Evolutionary conservation across 148 eudicot genomes (phyloP).

Genomic region (Rhododendron griersonianum): DNA sequence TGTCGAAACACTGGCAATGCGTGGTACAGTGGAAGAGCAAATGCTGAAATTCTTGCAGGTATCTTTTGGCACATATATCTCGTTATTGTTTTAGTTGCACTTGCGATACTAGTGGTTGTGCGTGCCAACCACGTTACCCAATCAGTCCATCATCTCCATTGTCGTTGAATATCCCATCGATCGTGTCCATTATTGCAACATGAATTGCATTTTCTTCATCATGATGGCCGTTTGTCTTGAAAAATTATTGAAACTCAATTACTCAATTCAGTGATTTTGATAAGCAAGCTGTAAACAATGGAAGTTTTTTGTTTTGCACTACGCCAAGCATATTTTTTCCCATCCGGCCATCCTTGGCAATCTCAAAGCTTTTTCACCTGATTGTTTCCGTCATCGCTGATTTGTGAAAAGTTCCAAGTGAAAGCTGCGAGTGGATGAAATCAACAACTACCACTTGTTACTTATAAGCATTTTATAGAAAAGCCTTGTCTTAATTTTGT

Average conservation of each 20-base stretch:
- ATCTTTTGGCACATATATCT: not conserved
- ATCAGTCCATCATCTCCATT: not conserved
- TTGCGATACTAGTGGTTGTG: not conserved
- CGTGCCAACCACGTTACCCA: not conserved
- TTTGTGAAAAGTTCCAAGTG: not conserved
- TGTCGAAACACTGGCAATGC: slow-evolving; percentile 96
- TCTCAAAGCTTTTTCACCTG: not conserved
- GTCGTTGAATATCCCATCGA: not conserved
- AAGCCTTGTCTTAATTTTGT: not conserved
- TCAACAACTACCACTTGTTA: not conserved
- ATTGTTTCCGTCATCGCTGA: not conserved
- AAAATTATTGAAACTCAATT: not conserved
- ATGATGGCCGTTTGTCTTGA: not conserved
- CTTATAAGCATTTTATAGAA: not conserved
- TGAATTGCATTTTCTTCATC: not conserved
- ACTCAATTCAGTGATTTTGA: not conserved
- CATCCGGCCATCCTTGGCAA: not conserved
- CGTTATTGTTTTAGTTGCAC: not conserved
- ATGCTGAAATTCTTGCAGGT: slow-evolving; percentile 96
- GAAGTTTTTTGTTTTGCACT: not conserved
- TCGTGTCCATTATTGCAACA: not conserved
- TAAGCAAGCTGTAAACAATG: not conserved
- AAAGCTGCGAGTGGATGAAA: not conserved
- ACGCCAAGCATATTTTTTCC: not conserved
- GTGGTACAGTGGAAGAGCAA: slow-evolving; percentile 94